Percentiles rank a stretch among this genome's conserved stretches.
These are phyloP conservation scores for Sporisorium sorghi DNA, from an alignment of 1,284 basidiomycete genomes.

Conservation along the genomic window DNA sequence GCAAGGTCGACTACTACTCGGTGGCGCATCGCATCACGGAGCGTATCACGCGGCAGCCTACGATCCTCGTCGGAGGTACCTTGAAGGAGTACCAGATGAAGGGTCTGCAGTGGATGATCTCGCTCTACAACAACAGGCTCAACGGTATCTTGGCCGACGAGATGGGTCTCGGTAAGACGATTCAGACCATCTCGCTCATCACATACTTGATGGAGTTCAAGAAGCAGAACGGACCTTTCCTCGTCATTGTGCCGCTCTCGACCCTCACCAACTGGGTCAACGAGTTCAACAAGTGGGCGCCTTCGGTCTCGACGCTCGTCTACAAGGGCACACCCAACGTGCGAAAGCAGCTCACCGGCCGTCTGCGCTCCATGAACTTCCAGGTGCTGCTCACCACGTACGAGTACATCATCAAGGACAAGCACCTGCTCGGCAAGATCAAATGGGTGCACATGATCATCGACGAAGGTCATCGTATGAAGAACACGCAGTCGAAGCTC, in stretches of 20 bases:
- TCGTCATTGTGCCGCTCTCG: constrained; percentile 69
- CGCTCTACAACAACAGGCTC: constrained; percentile 69
- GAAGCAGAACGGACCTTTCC: constrained; percentile 68
- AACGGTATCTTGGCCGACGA: constrained; percentile 69
- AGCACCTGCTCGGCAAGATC: constrained; percentile 69
- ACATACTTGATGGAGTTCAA: constrained; percentile 69
- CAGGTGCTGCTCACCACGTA: constrained; percentile 69
- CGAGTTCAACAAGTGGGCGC: constrained; percentile 69
- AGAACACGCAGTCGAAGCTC: constrained; percentile 97
- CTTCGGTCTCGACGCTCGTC: constrained; percentile 63
- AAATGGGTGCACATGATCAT: constrained; percentile 70
- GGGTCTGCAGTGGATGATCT: constrained; percentile 70
- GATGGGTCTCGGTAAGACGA: constrained; percentile 70
- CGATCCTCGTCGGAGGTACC: constrained; percentile 76
- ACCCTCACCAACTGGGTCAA: constrained; percentile 69
- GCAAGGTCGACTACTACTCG: constrained; percentile 94
- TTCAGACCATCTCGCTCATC: constrained; percentile 69
- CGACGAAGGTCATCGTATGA: constrained; percentile 91
- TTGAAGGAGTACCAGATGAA: constrained; percentile 70
- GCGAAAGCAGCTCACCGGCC: constrained; percentile 62
- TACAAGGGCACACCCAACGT: constrained; percentile 68
- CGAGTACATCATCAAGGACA: constrained; percentile 70
- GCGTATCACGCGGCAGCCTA: constrained; percentile 84
- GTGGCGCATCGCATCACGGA: constrained; percentile 95
- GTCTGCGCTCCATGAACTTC: constrained; percentile 65